phyloP scores from a whole-genome alignment of 2,329 filamentous ascomycete genomes.

The Xylaria sp. region DNA sequence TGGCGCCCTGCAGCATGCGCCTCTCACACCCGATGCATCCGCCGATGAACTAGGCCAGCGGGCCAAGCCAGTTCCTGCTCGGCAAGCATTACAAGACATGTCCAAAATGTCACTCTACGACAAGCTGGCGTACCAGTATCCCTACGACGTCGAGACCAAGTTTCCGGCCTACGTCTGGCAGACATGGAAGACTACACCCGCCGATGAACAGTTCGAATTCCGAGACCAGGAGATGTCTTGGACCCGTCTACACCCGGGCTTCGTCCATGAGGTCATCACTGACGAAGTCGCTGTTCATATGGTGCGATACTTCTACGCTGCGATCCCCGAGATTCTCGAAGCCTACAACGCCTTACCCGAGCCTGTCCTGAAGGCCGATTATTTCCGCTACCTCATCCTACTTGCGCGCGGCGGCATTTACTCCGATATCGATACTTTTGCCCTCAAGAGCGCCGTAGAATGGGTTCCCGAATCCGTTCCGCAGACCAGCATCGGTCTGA shows the following conservation, averaged over 20 bases:
- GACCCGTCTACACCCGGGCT: slow-evolving; percentile 80
- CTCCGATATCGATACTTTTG: slow-evolving; percentile 85
- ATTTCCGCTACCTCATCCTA: slow-evolving; percentile 69
- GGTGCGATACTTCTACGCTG: slow-evolving; percentile 78
- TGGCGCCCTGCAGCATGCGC: slow-evolving; percentile 18
- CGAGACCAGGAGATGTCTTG: slow-evolving; percentile 83
- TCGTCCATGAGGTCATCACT: slow-evolving; percentile 96
- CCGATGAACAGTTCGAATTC: slow-evolving; percentile 71
- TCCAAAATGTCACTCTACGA: slow-evolving; percentile 65
- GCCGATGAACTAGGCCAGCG: slow-evolving; percentile 2
- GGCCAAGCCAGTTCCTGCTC: slow-evolving; percentile 39
- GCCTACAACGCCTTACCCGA: slow-evolving; percentile 69
- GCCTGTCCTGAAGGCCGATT: slow-evolving; percentile 72
- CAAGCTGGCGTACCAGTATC: slow-evolving; percentile 89
- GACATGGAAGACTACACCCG: slow-evolving; percentile 88
- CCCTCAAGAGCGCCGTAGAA: slow-evolving; percentile 73
- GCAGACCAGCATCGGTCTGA: slow-evolving; percentile 71
- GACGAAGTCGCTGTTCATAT: slow-evolving; percentile 79
- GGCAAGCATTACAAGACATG: slow-evolving; percentile 64
- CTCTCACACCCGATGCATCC: slow-evolving; percentile 20
- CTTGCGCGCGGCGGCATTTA: slow-evolving; percentile 64
- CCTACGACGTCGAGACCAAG: slow-evolving; percentile 80
- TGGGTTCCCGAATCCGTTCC: slow-evolving; percentile 82
- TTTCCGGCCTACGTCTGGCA: slow-evolving; percentile 99
- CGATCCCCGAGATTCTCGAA: slow-evolving; percentile 71